Percentiles rank a stretch among this genome's conserved stretches.
These are phyloP conservation scores for Debaryomyces psychrophilus DNA, from an alignment of 1,139 yeast species.

Conservation along the genomic window DNA sequence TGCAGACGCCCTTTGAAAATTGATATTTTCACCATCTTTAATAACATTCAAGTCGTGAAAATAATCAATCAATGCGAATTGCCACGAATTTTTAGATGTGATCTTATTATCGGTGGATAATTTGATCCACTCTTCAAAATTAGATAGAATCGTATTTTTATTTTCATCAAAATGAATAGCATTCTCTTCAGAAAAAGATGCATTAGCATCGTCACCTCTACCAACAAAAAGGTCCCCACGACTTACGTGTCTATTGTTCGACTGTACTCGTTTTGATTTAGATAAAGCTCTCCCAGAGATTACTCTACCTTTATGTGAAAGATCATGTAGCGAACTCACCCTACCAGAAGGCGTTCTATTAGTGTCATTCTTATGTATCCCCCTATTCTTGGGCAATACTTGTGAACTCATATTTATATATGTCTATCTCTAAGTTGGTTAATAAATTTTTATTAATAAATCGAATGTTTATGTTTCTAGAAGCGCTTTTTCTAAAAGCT, in stretches of 20 bases:
- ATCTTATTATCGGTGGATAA: conserved; percentile 87
- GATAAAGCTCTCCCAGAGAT: conserved; percentile 27
- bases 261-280: conserved; percentile 22
- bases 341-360: conserved; percentile 16
- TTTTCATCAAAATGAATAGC: conserved; percentile 51
- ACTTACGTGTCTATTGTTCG: conserved; percentile 26
- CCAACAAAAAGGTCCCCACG: conserved; percentile 27
- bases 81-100: conserved; percentile 65
- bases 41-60: conserved; percentile 57
- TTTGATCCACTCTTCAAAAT: conserved; percentile 90
- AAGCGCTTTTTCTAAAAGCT: neutral
- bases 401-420: conserved; percentile 18
- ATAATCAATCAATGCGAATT: conserved; percentile 84
- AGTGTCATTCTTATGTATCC: conserved; percentile 11
- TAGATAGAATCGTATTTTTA: conserved; percentile 50
- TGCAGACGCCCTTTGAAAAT: conserved; percentile 46
- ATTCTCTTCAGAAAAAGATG: conserved; percentile 37
- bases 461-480: conserved; percentile 15
- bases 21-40: conserved; percentile 47
- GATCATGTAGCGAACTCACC: conserved; percentile 22
- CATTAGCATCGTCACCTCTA: conserved; percentile 23
- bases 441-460: neutral
- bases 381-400: conserved; percentile 29
- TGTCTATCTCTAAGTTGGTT: neutral
- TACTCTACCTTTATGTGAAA: conserved; percentile 31